These are phyloP conservation scores for Adansonia madagascariensis DNA, from an alignment of 441 rosid genomes.

Conservation along the genomic window DNA sequence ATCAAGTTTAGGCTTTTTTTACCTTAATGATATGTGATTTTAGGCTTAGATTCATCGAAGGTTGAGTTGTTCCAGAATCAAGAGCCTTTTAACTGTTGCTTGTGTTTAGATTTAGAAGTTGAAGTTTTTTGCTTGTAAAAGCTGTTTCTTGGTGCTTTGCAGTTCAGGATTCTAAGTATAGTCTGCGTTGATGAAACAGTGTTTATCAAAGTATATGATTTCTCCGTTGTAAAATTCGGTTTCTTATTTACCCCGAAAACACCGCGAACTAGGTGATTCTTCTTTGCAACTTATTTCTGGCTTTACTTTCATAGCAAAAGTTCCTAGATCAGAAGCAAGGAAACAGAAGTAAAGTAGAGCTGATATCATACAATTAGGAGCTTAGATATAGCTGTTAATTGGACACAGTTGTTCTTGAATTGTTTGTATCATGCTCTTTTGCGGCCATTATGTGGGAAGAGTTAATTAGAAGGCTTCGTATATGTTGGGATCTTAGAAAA, in stretches of 20 bases:
- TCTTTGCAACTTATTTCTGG: neutral
- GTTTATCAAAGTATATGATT: constrained; percentile 17
- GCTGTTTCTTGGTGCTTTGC: neutral
- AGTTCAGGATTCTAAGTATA: neutral
- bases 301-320: neutral
- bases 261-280: neutral
- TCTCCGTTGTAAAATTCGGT: neutral
- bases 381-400: constrained; percentile 12
- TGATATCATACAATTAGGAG: neutral
- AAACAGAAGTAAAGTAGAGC: neutral
- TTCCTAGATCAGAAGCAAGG: neutral
- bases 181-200: constrained; percentile 33
- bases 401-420: neutral
- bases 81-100: constrained; percentile 13
- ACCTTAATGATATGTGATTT: neutral
- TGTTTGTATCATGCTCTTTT: constrained; percentile 7
- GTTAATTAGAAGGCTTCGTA: neutral
- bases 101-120: constrained; percentile 17
- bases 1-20: constrained; percentile 10
- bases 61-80: constrained; percentile 30
- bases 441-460: neutral
- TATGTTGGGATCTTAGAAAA: neutral
- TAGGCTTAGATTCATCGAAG: constrained; percentile 16
- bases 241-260: constrained; percentile 13
- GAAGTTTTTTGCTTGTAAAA: neutral